Conservation (phyloP, 106 monocot species). For the Dendrobium chrysotoxum region DNA sequence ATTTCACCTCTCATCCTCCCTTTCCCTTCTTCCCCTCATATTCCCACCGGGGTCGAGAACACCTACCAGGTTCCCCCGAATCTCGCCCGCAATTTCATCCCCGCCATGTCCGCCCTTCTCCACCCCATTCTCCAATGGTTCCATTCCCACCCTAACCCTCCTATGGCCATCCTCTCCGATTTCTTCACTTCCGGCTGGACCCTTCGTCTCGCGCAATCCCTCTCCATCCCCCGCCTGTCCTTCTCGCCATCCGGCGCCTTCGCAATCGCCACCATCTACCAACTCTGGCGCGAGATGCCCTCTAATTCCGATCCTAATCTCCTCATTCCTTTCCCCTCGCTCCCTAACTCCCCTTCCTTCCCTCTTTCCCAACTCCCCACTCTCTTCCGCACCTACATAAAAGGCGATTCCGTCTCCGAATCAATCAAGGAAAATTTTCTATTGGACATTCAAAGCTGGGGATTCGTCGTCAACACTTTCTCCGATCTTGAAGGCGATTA, state of each 20-base stretch:
- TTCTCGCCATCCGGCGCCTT: constrained; percentile 26
- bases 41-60: constrained; percentile 50
- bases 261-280: constrained; percentile 17
- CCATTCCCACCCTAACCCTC: constrained; percentile 5
- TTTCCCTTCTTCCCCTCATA: constrained; percentile 11
- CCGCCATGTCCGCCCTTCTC: constrained; percentile 31
- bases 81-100: constrained; percentile 14
- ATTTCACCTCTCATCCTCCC: neutral
- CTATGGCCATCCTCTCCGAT: constrained; percentile 42
- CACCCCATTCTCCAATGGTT: constrained; percentile 50
- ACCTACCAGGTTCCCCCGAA: constrained; percentile 12
- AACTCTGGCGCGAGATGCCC: constrained; percentile 25
- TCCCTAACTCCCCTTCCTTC: constrained; percentile 29
- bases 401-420: constrained; percentile 22
- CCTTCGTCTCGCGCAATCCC: constrained; percentile 8
- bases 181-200: constrained; percentile 43
- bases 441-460: constrained; percentile 25
- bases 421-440: constrained; percentile 14
- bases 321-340: constrained; percentile 19
- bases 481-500: constrained; percentile 16
- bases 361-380: constrained; percentile 30
- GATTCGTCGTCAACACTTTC: constrained; percentile 34
- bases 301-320: neutral
- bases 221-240: constrained; percentile 20
- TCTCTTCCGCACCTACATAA: constrained; percentile 13